These are phyloP conservation scores for Hypocreales sp. DNA, from an alignment of 2,329 filamentous ascomycete species.

Conservation along the genomic window DNA sequence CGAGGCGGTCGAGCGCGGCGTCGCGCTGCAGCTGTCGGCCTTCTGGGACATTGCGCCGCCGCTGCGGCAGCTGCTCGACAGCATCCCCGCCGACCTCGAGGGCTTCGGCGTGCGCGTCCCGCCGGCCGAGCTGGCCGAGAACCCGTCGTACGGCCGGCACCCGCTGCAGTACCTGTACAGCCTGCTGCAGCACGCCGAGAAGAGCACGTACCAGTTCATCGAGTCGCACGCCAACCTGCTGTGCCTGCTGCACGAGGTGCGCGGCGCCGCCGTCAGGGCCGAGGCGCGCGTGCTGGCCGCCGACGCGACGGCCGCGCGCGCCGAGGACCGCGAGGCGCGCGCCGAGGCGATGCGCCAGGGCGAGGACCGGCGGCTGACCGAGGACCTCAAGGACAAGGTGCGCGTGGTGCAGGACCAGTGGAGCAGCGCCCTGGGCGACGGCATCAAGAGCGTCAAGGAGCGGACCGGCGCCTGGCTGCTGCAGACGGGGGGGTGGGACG, in stretches of 20 bases:
- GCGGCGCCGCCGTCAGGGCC: slow-evolving; percentile 59
- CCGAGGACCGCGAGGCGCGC: slow-evolving; percentile 19
- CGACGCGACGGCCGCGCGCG: slow-evolving; percentile 18
- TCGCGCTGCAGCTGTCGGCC: slow-evolving; percentile 80
- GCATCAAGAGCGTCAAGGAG: slow-evolving; percentile 57
- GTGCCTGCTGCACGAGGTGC: slow-evolving; percentile 81
- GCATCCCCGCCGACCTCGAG: slow-evolving; percentile 47
- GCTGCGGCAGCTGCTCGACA: slow-evolving; percentile 62
- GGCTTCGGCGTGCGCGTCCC: slow-evolving; percentile 66
- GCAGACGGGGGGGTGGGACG: slow-evolving; percentile 77
- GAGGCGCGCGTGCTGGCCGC: slow-evolving; percentile 52
- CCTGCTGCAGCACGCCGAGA: slow-evolving; percentile 73
- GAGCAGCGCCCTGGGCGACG: slow-evolving; percentile 70
- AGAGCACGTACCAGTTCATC: slow-evolving; percentile 92
- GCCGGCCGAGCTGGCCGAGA: slow-evolving; percentile 65
- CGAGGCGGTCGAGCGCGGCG: slow-evolving; percentile 69
- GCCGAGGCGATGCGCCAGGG: slow-evolving; percentile 42
- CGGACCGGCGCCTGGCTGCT: slow-evolving; percentile 60
- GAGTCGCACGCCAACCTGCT: slow-evolving; percentile 85
- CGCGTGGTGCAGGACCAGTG: slow-evolving; percentile 83
- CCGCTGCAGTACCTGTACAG: slow-evolving; percentile 86
- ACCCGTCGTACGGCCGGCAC: slow-evolving; percentile 62
- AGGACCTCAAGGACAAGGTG: slow-evolving; percentile 87
- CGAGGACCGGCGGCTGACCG: slow-evolving; percentile 59
- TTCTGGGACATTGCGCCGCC: slow-evolving; percentile 97